Conservation (phyloP, 2,329 filamentous ascomycete genomes). For the Alternaria tenuissima region DNA sequence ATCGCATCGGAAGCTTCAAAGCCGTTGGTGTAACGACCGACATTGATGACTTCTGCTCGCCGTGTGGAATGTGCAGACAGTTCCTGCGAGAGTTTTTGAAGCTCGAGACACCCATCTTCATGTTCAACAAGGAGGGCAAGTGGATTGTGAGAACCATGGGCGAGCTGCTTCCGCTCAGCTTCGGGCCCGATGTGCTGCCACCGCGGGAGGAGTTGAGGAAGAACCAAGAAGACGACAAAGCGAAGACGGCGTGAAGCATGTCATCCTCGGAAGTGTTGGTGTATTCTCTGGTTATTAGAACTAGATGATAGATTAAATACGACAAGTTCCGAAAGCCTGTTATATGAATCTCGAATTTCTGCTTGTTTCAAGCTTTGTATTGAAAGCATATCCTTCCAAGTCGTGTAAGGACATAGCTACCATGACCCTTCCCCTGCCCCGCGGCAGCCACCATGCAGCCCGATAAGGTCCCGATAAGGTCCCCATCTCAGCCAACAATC, state of each 20-base stretch:
- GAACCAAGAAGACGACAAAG: constrained; percentile 35
- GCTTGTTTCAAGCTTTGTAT: not conserved
- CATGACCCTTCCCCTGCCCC: not conserved
- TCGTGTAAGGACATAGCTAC: not conserved
- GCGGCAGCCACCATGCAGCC: constrained; percentile 11
- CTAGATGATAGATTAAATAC: not conserved
- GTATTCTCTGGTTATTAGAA: not conserved
- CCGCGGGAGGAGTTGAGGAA: constrained; percentile 45
- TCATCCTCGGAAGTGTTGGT: not conserved
- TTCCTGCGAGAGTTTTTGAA: constrained; percentile 66
- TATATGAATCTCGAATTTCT: not conserved
- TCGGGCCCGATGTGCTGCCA: constrained; percentile 60
- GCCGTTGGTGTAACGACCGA: constrained; percentile 89
- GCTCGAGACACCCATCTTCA: constrained; percentile 75
- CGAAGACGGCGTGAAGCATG: constrained; percentile 22
- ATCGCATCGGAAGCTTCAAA: constrained; percentile 58
- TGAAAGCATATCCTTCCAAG: not conserved
- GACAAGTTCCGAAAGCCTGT: not conserved
- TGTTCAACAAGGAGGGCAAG: constrained; percentile 86
- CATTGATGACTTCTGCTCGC: constrained; percentile 62
- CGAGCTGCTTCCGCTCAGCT: constrained; percentile 64
- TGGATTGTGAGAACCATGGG: constrained; percentile 75
- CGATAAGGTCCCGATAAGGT: not conserved
- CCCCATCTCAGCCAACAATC: constrained; percentile 2
- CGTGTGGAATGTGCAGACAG: constrained; percentile 96